Base-by-base conservation (phyloP, 1,284 basidiomycete species). In the Kwoniella shivajii region DNA sequence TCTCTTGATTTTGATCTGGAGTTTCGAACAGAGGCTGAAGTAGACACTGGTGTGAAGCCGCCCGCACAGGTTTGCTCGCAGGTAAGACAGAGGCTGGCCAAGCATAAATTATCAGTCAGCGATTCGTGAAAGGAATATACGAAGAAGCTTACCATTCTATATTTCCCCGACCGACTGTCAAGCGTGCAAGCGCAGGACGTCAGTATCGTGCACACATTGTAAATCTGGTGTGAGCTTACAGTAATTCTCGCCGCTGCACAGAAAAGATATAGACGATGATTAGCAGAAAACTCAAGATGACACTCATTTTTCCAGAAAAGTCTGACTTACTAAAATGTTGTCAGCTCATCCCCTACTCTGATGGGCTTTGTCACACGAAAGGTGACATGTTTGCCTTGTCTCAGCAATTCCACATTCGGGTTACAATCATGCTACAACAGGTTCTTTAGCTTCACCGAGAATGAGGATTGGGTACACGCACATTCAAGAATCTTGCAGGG, bases 361-460 rank as follows among this genome's bases (percentile, higher is more conserved):
- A 78, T 69, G 11, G 65, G 68, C 4, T 65, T 53, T 6, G 65
- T 43, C 1, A 71, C 69, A 26, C 69, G 51, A 50, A 77, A 78
- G 2, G 77, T 73, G 13, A 78, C 73, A 34, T 67, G 67, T 39
- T 69, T 69, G 9, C 68, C 71, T 31, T 71, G 69, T 30, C 70
- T 47, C 9, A 70, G 61, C 20, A 78, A 57, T 57, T 75, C 71
- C 34, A 77, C 75, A 55, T 77, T 77, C 5, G 76, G 76, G 13
- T 68, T 57, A 56, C 77, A 78, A 55, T 78, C 77, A 48, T 78
- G 77, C 74, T 77, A n/a, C n/a, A n/a, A n/a, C n/a, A n/a, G n/a
- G n/a, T n/a, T n/a, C n/a, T n/a, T n/a, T n/a, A n/a, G n/a, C n/a
- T n/a, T n/a, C n/a, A n/a, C n/a, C n/a, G n/a, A n/a, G 22, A 20